phyloP scores from a whole-genome alignment of 2,329 filamentous ascomycete species.

The Colletotrichum gigasporum region DNA sequence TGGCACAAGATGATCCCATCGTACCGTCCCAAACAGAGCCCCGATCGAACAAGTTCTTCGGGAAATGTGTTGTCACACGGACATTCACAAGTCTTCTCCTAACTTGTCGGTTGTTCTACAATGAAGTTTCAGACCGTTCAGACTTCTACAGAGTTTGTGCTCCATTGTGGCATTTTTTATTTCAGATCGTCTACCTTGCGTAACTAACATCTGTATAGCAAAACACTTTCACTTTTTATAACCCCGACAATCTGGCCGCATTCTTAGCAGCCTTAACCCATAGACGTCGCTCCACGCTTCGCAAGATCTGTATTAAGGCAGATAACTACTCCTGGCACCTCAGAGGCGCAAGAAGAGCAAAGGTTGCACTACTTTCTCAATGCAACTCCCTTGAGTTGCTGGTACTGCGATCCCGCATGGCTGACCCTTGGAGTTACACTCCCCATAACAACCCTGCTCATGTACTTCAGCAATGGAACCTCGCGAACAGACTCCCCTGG shows the following conservation, averaged over 20 bases:
- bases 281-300: neutral
- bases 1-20: neutral
- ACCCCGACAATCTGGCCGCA: neutral
- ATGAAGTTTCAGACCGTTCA: neutral
- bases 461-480: no score
- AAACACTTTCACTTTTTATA: neutral
- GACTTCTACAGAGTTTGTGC: constrained; percentile 12
- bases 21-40: neutral
- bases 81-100: neutral
- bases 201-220: neutral
- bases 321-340: no score
- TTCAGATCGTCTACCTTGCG: neutral
- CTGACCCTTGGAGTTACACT: no score
- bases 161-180: neutral
- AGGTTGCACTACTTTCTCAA: constrained; percentile 3
- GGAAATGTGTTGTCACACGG: neutral
- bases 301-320: neutral
- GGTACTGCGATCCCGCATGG: no score
- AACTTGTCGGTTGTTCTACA: neutral
- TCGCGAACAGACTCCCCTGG: no score
- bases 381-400: neutral
- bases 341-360: neutral
- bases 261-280: constrained; percentile 8
- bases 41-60: constrained; percentile 9
- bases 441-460: no score